These are phyloP conservation scores for Tarenaya hassleriana DNA, from an alignment of 345 rosid species.

Conservation along the genomic window DNA sequence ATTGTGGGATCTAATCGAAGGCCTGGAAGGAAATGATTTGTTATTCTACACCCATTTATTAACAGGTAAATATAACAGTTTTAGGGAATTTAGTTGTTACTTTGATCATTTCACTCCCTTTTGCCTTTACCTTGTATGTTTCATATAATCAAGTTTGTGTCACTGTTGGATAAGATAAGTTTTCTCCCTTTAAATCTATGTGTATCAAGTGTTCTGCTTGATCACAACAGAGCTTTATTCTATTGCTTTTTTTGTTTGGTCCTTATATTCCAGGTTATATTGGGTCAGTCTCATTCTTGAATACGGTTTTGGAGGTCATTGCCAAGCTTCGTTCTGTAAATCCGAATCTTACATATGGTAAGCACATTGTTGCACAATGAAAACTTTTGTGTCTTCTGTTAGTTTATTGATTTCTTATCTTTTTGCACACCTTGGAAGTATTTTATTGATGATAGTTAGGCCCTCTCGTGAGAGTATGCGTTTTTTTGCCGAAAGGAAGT, in stretches of 20 bases:
- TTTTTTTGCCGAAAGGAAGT: background rate
- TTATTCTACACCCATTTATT: conserved; percentile 83
- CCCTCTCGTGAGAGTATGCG: background rate
- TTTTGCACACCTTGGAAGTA: conserved; percentile 2
- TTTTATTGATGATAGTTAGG: conserved; percentile 8
- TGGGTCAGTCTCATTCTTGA: conserved; percentile 92
- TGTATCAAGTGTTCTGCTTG: background rate
- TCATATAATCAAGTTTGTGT: background rate
- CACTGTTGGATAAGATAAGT: background rate
- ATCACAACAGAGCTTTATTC: background rate
- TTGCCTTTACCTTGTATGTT: background rate
- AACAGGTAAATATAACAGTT: conserved; percentile 51
- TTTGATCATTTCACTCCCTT: background rate
- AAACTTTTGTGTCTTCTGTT: background rate
- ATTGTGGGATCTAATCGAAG: conserved; percentile 80
- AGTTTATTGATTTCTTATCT: background rate
- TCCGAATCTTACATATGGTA: conserved; percentile 82
- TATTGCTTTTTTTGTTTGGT: background rate
- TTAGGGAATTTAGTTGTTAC: background rate
- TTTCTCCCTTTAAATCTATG: background rate
- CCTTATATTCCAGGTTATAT: conserved; percentile 63
- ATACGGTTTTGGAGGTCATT: conserved; percentile 65
- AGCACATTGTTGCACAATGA: conserved; percentile 19
- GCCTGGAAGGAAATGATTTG: conserved; percentile 79
- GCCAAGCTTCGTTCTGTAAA: conserved; percentile 78